phyloP scores from a whole-genome alignment of 768 basidiomycete genomes.

The Gyrodon lividus region DNA sequence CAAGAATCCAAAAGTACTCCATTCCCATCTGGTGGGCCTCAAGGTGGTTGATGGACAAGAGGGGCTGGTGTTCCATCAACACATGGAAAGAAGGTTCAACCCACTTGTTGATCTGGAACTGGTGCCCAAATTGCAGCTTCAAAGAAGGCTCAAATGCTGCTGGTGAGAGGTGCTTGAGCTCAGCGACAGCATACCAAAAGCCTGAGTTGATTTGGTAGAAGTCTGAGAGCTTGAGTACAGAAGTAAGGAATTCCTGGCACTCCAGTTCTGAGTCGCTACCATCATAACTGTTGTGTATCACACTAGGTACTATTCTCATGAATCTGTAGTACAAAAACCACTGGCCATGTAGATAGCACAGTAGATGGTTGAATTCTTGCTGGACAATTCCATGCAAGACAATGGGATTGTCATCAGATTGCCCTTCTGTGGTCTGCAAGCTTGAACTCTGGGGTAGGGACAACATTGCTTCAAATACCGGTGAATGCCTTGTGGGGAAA shows the following conservation, averaged over 20 bases:
- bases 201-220: constrained; percentile 9
- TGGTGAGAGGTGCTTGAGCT: background rate
- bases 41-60: constrained; percentile 11
- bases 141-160: background rate
- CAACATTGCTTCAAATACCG: background rate
- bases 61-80: background rate
- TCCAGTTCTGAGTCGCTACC: no score
- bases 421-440: background rate
- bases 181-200: constrained; percentile 2
- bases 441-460: background rate
- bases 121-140: constrained; percentile 5
- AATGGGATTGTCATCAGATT: constrained; percentile 5
- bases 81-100: constrained; percentile 6
- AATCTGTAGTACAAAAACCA: background rate
- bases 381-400: background rate
- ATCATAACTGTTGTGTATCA: no score
- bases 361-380: constrained; percentile 1
- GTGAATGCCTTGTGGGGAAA: background rate
- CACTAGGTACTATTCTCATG: no score
- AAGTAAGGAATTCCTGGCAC: no score
- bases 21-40: constrained; percentile 2
- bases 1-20: constrained; percentile 1
- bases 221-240: background rate
- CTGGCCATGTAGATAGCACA: background rate
- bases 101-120: constrained; percentile 11